Base-by-base conservation (phyloP, 1,139 yeast species). In the Yamadazyma taylorii region DNA sequence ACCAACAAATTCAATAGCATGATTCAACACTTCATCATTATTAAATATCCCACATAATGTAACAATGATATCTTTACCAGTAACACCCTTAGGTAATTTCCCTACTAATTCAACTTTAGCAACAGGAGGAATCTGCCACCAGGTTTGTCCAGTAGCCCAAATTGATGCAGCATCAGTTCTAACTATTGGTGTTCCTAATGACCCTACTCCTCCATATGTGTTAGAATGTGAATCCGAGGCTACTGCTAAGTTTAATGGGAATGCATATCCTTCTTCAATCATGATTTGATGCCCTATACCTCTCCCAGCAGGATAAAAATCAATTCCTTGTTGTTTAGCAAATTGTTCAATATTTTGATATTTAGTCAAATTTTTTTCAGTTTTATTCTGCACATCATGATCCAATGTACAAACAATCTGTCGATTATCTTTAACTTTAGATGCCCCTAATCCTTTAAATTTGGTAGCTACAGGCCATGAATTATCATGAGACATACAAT, bases 111-210 rank as follows among this genome's bases (percentile, higher is more conserved):
- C 95, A 10, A 92, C 97, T 56, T 82, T 81, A 29, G 98, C 98
- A 16, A 92, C 97, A 1, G 98, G 98, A 4, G 99, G 99, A 41
- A 92, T 87, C 78, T 94, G 98, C 98, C 98, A 92, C 99, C 99
- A 92, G 3, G 98, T 94, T 66, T 88, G 95, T 31, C 97, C 97
- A 0, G 98, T 92, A 12, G 98, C 97, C 99, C 99, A 92, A 50
- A 94, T 92, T 5, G 97, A 82, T 2, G 99, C 98, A 15, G 97
- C 98, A 62, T 92, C 99, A 0, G 99, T 94, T 62, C 99, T 78
- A 40, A 92, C 99, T 41, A 92, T 85, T 3, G 99, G 97, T 1
- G 98, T 94, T 34, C 99, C 99, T 42, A 94, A 70, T 17, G 96
- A 71, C 14, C 97, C 98, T 31, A 92, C 73, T 55, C 99, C 99